Base-by-base conservation (phyloP, 2,329 filamentous ascomycete genomes). In the Domatiomyces globalis region DNA sequence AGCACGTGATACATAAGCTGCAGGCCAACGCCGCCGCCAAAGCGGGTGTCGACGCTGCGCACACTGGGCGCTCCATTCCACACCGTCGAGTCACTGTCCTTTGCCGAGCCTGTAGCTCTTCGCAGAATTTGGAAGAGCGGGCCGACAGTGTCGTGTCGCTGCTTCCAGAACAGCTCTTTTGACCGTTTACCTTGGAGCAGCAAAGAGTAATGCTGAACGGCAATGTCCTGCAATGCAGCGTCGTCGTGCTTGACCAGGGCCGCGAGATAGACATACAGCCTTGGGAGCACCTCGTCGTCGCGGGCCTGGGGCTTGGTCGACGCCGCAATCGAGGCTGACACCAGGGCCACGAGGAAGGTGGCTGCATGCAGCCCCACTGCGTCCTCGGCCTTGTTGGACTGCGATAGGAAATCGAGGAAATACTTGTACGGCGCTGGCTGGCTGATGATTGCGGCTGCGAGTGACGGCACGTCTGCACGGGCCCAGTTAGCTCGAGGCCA, bases 1-100 rank as follows among this genome's bases (percentile, higher is more conserved):
- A 98, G 77, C 15, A 95, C 85, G 63, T 95, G 87, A 66, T 98
- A 98, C 43, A 98, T 77, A 43, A 96, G 77, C 67, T 98, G 92
- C 43, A 98, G 73, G 1, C 88, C 87, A 54, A 98, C 87, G 7
- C 88, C 88, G 47, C 88, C 87, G 52, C 72, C 69, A 45, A 82
- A 69, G 43, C 76, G 72, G 49, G 71, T 69, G 54, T 88, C 83
- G 27, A 84, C 81, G 51, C 79, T 77, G 49, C 81, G 83, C 56
- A 77, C 75, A 60, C 76, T 77, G 46, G 69, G 63, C 39, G 65
- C 65, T 22, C 73, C 73, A 56, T 71, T 76, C 60, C 75, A 70
- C 10, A 77, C 66, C 48, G 76, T 66, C 49, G 77, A 76, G 72
- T 87, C 80, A 48, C 74, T 79, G 56, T 85, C 85, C 61, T 80